Conservation (phyloP, 345 rosid genomes). For the Conringia planisiliqua region DNA sequence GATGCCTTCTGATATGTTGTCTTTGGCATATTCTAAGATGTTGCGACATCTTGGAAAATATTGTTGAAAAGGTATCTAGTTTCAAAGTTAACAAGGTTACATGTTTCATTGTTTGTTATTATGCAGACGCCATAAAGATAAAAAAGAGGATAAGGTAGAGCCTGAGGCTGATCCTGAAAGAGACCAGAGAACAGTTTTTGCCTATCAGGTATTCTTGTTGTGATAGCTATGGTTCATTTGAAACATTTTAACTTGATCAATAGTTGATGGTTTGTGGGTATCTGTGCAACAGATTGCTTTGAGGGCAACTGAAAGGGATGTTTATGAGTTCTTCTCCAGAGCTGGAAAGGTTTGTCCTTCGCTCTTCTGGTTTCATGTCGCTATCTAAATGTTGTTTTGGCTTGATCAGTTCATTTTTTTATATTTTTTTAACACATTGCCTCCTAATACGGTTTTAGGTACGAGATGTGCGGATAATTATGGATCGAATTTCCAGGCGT, state of each 20-base stretch:
- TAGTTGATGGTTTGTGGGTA: conserved; percentile 1
- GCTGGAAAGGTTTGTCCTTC: conserved; percentile 85
- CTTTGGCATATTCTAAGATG: conserved; percentile 26
- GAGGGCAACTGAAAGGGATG: conserved; percentile 95
- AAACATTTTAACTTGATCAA: not conserved
- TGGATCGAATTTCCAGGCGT: conserved; percentile 97
- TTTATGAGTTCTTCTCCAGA: conserved; percentile 88
- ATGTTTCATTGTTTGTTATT: conserved; percentile 15
- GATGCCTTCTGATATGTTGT: conserved; percentile 30
- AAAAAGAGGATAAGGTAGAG: conserved; percentile 71
- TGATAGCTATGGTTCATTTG: not conserved
- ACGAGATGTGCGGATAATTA: conserved; percentile 92
- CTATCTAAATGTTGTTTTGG: conserved; percentile 11
- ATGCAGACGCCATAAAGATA: conserved; percentile 74
- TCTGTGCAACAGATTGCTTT: conserved; percentile 57
- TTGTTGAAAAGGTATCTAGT: conserved; percentile 2
- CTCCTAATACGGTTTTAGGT: conserved; percentile 52
- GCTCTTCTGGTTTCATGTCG: conserved; percentile 4
- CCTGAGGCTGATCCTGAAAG: conserved; percentile 98
- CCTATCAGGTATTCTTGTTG: conserved; percentile 68
- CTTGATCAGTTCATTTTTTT: not conserved
- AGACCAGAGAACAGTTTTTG: conserved; percentile 98
- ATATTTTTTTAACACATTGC: not conserved
- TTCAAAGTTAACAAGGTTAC: conserved; percentile 9
- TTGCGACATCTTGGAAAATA: conserved; percentile 4